phyloP scores from a whole-genome alignment of 2,329 filamentous ascomycete genomes.

The Chrysoporthe puriensis region DNA sequence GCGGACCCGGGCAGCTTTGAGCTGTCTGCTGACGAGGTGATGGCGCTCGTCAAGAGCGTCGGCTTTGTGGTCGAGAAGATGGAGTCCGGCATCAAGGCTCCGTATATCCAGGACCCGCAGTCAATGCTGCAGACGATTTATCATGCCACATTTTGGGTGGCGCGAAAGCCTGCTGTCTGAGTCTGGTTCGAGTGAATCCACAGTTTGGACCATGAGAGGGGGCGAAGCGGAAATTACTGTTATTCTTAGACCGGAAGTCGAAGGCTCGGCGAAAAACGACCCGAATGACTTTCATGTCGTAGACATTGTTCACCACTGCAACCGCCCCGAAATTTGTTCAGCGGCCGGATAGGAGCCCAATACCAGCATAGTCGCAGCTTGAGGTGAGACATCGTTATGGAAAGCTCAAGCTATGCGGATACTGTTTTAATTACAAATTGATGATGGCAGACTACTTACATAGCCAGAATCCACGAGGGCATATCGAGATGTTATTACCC shows the following conservation, averaged over 20 bases:
- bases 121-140: slow-evolving; percentile 91
- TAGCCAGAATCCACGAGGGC: background rate
- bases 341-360: background rate
- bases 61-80: slow-evolving; percentile 76
- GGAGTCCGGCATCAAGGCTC: slow-evolving; percentile 65
- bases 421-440: background rate
- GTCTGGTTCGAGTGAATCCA: background rate
- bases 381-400: background rate
- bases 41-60: slow-evolving; percentile 71
- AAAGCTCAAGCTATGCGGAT: background rate
- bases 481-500: background rate
- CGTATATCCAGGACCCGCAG: slow-evolving; percentile 82
- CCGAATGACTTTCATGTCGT: background rate
- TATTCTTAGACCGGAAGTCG: background rate
- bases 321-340: background rate
- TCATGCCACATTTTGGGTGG: slow-evolving; percentile 81
- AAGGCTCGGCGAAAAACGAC: background rate
- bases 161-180: slow-evolving; percentile 61
- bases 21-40: slow-evolving; percentile 85
- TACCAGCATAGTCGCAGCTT: background rate
- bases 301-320: background rate
- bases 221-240: background rate
- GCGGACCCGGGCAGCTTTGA: slow-evolving; percentile 90
- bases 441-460: background rate
- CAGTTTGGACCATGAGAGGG: background rate